A percentile compares a stretch with the other conserved stretches of the same genome.
Evolutionary conservation across 768 basidiomycete species (phyloP).

Genomic region (Calvatia gigantea): DNA sequence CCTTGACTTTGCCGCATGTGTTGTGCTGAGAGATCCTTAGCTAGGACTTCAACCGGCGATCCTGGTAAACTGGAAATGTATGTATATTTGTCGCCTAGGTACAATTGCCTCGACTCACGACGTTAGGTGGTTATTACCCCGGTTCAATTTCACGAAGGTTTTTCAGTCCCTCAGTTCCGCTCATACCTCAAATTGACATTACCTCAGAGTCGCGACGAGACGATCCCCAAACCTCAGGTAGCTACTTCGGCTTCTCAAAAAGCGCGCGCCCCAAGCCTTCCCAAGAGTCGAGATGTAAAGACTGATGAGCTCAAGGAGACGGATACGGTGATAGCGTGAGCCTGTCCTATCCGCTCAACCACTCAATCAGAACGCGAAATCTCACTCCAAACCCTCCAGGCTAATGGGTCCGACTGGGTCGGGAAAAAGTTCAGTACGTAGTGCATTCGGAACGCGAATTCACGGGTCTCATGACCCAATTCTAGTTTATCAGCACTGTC

Average conservation of each 20-base stretch:
- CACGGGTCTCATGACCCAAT: neutral
- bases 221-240: neutral
- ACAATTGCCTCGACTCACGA: too few relatives aligned
- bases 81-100: too few relatives aligned
- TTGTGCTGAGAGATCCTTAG: too few relatives aligned
- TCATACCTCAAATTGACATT: neutral
- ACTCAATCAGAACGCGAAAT: too few relatives aligned
- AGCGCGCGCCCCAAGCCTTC: too few relatives aligned
- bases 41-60: too few relatives aligned
- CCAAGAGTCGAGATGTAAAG: neutral
- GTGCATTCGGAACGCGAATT: neutral
- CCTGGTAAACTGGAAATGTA: too few relatives aligned
- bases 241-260: too few relatives aligned
- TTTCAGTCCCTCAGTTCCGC: neutral
- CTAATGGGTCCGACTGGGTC: conserved; percentile 18
- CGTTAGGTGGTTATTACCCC: too few relatives aligned
- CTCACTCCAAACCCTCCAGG: too few relatives aligned
- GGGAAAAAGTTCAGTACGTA: conserved; percentile 18
- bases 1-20: too few relatives aligned
- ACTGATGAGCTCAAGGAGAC: conserved; percentile 7
- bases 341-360: neutral
- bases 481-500: conserved; percentile 32
- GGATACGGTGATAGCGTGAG: conserved; percentile 9
- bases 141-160: neutral
- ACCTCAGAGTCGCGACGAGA: neutral